These are phyloP conservation scores for Wallacemonas sp. DNA, from an alignment of 208 protist genomes.

Conservation along the genomic window DNA sequence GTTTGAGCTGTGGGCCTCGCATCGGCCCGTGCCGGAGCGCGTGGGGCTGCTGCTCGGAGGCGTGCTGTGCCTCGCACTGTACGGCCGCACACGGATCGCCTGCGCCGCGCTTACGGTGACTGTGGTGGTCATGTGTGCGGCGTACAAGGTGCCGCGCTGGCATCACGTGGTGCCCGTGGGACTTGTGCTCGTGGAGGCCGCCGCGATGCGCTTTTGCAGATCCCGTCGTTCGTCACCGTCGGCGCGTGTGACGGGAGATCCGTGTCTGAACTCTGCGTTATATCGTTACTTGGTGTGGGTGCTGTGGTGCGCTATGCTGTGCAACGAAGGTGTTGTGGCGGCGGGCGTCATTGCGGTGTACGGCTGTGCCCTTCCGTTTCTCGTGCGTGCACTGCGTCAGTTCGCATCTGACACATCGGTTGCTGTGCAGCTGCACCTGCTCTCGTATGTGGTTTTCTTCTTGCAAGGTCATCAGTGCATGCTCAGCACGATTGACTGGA, in stretches of 20 bases:
- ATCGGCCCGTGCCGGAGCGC: constrained; percentile 17
- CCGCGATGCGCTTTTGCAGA: neutral
- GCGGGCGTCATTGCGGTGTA: constrained; percentile 42
- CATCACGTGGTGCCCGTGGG: constrained; percentile 52
- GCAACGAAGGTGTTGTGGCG: constrained; percentile 45
- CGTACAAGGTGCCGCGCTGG: constrained; percentile 36
- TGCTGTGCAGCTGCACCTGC: constrained; percentile 44
- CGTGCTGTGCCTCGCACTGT: neutral
- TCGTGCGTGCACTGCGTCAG: constrained; percentile 17
- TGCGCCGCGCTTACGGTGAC: neutral
- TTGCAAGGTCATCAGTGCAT: constrained; percentile 70
- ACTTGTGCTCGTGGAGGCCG: constrained; percentile 18
- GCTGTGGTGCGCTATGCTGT: constrained; percentile 55
- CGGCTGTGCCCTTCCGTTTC: constrained; percentile 29
- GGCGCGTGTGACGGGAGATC: no score
- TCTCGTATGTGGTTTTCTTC: constrained; percentile 60
- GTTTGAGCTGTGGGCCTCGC: constrained; percentile 24
- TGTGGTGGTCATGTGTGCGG: constrained; percentile 13
- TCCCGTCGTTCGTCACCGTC: no score
- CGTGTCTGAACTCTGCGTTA: neutral
- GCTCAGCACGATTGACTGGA: constrained; percentile 78
- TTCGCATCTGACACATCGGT: constrained; percentile 6
- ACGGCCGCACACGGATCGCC: neutral
- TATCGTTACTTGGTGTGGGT: constrained; percentile 46
- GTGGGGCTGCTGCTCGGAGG: constrained; percentile 24